Evolutionary conservation across 805 yeast species (phyloP).

Genomic region (Metschnikowia koreensis): DNA sequence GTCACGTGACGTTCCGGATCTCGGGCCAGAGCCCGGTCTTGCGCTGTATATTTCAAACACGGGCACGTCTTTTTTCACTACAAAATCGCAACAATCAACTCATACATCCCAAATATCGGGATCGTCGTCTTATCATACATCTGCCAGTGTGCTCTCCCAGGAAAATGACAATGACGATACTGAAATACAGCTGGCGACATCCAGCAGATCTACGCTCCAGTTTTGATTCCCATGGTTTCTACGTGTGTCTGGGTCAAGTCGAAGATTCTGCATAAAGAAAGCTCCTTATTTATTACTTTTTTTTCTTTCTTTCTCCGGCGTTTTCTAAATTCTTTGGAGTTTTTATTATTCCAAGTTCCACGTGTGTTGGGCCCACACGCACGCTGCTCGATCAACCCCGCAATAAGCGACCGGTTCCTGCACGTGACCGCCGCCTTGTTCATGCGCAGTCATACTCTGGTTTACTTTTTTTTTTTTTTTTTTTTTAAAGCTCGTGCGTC

Average conservation of each 20-base stretch:
- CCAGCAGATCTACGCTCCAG: constrained; percentile 12
- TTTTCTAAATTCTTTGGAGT: background rate
- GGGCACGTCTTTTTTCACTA: constrained; percentile 9
- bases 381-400: background rate
- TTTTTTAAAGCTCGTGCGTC: background rate
- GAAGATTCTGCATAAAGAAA: background rate
- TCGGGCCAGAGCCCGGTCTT: background rate
- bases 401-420: constrained; percentile 1
- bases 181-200: constrained; percentile 11
- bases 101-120: background rate
- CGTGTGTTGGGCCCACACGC: background rate
- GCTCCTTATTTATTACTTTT: background rate
- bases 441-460: background rate
- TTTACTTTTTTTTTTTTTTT: too few species aligned
- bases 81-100: constrained; percentile 7
- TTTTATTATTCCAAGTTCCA: background rate
- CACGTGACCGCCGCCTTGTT: background rate
- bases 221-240: background rate
- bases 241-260: background rate
- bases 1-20: too few species aligned
- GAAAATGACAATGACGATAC: background rate
- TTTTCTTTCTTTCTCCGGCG: background rate
- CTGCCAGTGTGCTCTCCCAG: background rate
- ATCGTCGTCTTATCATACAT: constrained; percentile 4
- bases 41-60: background rate